Base-by-base conservation (phyloP, 2,329 filamentous ascomycete species). In the Xylariales sp. region DNA sequence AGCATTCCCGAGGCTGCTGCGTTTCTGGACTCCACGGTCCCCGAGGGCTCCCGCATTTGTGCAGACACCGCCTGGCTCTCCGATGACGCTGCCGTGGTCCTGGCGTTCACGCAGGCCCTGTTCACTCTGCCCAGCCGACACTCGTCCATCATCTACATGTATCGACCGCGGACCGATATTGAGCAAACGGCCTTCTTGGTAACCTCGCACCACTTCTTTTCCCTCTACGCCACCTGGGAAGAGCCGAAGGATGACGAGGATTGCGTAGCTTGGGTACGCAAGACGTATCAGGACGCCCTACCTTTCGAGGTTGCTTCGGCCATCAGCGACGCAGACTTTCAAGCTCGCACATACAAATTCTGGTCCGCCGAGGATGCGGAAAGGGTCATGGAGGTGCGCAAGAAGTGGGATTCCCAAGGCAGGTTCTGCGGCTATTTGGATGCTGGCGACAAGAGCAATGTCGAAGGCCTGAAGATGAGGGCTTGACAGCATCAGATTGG, bases 161-260 rank as follows among this genome's bases (percentile, higher is more conserved):
- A 60, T 17, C 53, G 63, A 3, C 24, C 63, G 6, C 55, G 68
- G 24, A 59, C 62, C 1, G 67, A 71, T 40, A 78, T 78, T n/a
- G n/a, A n/a, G n/a, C n/a, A n/a, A n/a, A n/a, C n/a, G 74, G 74
- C 74, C 4, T 54, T 76, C 12, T 70, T 63, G 18, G 65, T 76
- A 66, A 71, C 76, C 38, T 65, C 63, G 0, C 73, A 78, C 46
- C 72, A 78, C 50, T 78, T 78, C 51, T 69, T 78, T 48, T 70
- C 73, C 2, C 38, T 72, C 3, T 78, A 77, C 45, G 60, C 67
- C 0, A 55, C 74, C 2, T 77, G 70, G 66, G 65, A 73, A 33
- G 54, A 70, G 16, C 56, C 52, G 14, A 42, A 49, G 3, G 70
- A 76, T 27, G 73, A 76, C 42, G 51, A 48, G 1, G 42, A 45